Percentiles rank a stretch among this genome's conserved stretches.
Evolutionary conservation across 306 rosid genomes (phyloP).

Genomic region (Casuarina glauca): DNA sequence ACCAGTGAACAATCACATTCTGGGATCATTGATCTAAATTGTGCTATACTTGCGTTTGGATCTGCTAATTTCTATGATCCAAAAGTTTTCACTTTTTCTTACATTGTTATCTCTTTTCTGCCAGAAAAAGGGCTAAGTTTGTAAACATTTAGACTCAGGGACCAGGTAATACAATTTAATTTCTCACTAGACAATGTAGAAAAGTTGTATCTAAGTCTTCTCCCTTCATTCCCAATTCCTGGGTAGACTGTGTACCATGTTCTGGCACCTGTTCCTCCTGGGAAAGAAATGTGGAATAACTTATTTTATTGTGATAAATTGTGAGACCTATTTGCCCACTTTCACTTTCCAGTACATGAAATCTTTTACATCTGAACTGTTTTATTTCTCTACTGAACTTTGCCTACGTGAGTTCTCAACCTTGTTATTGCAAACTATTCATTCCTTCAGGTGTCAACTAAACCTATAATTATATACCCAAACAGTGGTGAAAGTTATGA

Average conservation of each 20-base stretch:
- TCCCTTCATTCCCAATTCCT: background rate
- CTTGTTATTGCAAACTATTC: constrained; percentile 19
- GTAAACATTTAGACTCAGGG: background rate
- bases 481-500: constrained; percentile 67
- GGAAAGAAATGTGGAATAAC: background rate
- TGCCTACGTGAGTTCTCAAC: constrained; percentile 4
- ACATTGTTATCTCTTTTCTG: background rate
- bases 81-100: background rate
- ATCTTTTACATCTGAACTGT: constrained; percentile 4
- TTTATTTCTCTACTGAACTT: constrained; percentile 10
- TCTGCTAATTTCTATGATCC: background rate
- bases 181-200: background rate
- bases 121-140: background rate
- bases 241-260: background rate
- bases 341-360: constrained; percentile 12
- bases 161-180: background rate
- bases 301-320: background rate
- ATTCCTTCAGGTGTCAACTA: constrained; percentile 48
- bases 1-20: background rate
- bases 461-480: constrained; percentile 56
- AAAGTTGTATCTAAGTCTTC: background rate
- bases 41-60: background rate
- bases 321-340: background rate
- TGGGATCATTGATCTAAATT: background rate
- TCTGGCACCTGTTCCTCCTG: background rate